Conservation (phyloP, 495 filamentous ascomycete species). For the Penicillium diatomitis region DNA sequence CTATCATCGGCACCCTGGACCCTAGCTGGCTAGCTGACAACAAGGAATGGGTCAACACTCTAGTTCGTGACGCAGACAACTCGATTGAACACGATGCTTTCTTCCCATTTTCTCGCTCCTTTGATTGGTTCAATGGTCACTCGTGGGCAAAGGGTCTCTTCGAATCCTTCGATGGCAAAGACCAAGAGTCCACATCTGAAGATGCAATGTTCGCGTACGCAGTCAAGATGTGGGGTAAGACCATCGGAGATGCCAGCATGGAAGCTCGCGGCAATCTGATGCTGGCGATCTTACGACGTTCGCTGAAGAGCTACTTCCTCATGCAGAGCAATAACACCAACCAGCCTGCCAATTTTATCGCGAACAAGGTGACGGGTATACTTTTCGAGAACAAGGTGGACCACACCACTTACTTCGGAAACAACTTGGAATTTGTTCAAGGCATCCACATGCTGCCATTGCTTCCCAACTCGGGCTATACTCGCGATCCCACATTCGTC, state of each 20-base stretch:
- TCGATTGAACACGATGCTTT: conserved; percentile 57
- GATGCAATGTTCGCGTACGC: conserved; percentile 84
- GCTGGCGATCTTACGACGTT: conserved; percentile 63
- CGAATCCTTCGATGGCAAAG: conserved; percentile 82
- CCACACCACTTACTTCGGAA: conserved; percentile 89
- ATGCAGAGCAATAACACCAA: conserved; percentile 59
- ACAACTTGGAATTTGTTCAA: conserved; percentile 73
- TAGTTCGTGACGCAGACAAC: conserved; percentile 74
- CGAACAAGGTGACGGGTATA: conserved; percentile 85
- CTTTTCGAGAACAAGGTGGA: conserved; percentile 96
- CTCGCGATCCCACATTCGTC: conserved; percentile 62
- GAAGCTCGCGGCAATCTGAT: conserved; percentile 83
- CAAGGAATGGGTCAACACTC: conserved; percentile 69
- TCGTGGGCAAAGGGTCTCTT: conserved; percentile 96
- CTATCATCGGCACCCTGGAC: conserved; percentile 76
- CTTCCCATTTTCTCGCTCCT: conserved; percentile 79
- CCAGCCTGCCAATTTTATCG: conserved; percentile 67
- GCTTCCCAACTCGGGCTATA: conserved; percentile 58
- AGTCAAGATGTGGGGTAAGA: conserved; percentile 87
- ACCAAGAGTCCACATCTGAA: conserved; percentile 86
- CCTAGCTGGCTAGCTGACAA: conserved; percentile 64
- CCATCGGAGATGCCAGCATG: conserved; percentile 65
- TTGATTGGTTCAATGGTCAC: conserved; percentile 95
- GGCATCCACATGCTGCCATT: conserved; percentile 96
- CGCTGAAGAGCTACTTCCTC: conserved; percentile 73